Evolutionary conservation across 805 yeast species (phyloP), one percentile per base, ranked within the genome.

Genomic region (Candida arabinofermentans): DNA sequence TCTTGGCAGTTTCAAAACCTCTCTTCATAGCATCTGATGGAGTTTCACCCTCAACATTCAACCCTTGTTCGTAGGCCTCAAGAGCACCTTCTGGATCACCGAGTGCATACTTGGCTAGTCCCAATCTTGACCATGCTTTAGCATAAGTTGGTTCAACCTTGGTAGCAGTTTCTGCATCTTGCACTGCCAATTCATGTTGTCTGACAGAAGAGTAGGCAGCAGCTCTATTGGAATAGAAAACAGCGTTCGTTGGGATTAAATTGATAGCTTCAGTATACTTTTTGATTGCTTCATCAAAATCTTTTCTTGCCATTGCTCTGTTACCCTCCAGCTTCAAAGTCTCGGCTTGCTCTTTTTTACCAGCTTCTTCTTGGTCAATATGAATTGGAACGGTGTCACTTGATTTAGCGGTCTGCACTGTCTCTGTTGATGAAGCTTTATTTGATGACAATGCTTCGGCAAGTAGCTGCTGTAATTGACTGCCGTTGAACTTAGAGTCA

Each of bases 51-150:
- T 93, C 98, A 43, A 79, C 78, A 43, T 86, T 89, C 51, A 93
- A 65, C 30, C 96, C 99, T 50, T 73, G 74, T 65, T 86, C 81
- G 67, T 93, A 93, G 23, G 98, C 97, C 36, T 88, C 84, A 71
- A 89, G 71, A 10, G 99, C 78, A 39, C 84, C 96, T 65, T 85
- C 81, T 44, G 91, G 81, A 59, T 90, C 91, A n/a, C 96, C 96
- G 45, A 85, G 71, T n/a, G 96, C 96, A 64, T 83, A 91, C 59
- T 83, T 80, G 4, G 99, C 98, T 54, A 90, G 79, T 3, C 98
- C 99, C 52, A 93, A 72, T 65, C 99, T 83, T 5, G 96, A 86
- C 74, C 89, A 93, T 9, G 96, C 96, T 70, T 91, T 90, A 24
- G 96, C 81, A 55, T 87, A 93, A 6, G 69, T 55, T 40, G 96